Evolutionary conservation across 2,329 filamentous ascomycete species (phyloP).

Genomic region (Xylariaceae sp.): DNA sequence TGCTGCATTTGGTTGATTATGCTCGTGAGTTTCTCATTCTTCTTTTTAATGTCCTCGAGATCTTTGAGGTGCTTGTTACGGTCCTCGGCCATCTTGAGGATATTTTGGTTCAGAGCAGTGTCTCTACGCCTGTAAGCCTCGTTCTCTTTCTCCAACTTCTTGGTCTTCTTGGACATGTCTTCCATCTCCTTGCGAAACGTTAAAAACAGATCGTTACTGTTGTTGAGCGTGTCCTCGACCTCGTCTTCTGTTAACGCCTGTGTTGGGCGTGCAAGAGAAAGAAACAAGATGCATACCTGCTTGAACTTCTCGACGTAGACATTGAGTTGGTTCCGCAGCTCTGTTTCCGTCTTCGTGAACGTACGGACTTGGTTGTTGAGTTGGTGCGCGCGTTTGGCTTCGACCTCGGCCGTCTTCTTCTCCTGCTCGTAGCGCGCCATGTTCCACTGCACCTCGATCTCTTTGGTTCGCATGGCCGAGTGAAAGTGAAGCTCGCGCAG

Average conservation of each 20-base stretch:
- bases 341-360: slow-evolving; percentile 92
- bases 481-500: slow-evolving; percentile 92
- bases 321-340: slow-evolving; percentile 90
- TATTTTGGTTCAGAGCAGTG: slow-evolving; percentile 88
- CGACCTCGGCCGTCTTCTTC: slow-evolving; percentile 78
- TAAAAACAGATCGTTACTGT: slow-evolving; percentile 94
- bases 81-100: slow-evolving; percentile 95
- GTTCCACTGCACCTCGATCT: slow-evolving; percentile 90
- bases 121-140: slow-evolving; percentile 86
- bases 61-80: slow-evolving; percentile 70
- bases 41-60: slow-evolving; percentile 73
- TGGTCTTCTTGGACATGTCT: slow-evolving; percentile 99
- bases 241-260: slow-evolving; percentile 49
- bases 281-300: slow-evolving; percentile 62
- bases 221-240: slow-evolving; percentile 98
- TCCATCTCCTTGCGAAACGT: slow-evolving; percentile 99
- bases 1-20: slow-evolving; percentile 96
- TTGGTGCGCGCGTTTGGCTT: slow-evolving; percentile 73
- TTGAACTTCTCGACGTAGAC: slow-evolving; percentile 99
- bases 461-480: slow-evolving; percentile 85
- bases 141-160: slow-evolving; percentile 94
- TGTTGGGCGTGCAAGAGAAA: slow-evolving; percentile 25
- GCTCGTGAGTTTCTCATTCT: slow-evolving; percentile 86
- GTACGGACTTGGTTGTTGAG: slow-evolving; percentile 89
- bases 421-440: slow-evolving; percentile 85